Conservation (phyloP, 208 protist species). For the Wallacemonas rigidus region DNA sequence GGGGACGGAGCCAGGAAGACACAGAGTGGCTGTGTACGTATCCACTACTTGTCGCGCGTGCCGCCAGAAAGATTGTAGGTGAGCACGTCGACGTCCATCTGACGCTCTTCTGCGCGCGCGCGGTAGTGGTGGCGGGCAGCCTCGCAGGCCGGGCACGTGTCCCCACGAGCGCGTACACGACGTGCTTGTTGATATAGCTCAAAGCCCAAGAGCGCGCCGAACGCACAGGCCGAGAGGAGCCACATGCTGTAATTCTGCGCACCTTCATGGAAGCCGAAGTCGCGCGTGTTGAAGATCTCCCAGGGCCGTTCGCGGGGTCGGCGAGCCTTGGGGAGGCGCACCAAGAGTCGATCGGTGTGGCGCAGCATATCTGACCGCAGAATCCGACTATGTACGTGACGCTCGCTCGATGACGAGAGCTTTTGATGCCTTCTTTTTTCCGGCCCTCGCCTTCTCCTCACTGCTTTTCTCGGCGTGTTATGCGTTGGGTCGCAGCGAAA, state of each 20-base stretch:
- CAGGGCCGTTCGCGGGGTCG: slow-evolving; percentile 85
- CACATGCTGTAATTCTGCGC: slow-evolving; percentile 90
- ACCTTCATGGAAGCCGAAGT: slow-evolving; percentile 86
- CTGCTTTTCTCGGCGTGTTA: too few relatives aligned
- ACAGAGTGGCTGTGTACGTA: background rate
- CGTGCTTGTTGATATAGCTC: slow-evolving; percentile 73
- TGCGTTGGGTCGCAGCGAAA: too few relatives aligned
- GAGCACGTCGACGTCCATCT: slow-evolving; percentile 46
- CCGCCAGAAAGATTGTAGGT: slow-evolving; percentile 8
- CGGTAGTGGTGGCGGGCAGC: slow-evolving; percentile 81
- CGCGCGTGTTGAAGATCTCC: slow-evolving; percentile 89
- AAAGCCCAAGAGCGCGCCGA: slow-evolving; percentile 45
- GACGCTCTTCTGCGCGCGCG: slow-evolving; percentile 62
- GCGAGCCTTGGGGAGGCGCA: slow-evolving; percentile 81
- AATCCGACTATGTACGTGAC: too few relatives aligned
- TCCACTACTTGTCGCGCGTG: slow-evolving; percentile 3
- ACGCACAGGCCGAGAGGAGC: slow-evolving; percentile 42
- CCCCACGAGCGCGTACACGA: slow-evolving; percentile 68
- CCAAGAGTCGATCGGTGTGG: slow-evolving; percentile 23
- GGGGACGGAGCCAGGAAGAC: background rate
- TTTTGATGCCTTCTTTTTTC: too few relatives aligned
- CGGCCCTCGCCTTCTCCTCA: too few relatives aligned
- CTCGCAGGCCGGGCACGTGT: slow-evolving; percentile 86
- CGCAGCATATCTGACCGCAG: slow-evolving; percentile 40
- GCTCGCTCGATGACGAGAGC: too few relatives aligned